Conservation (phyloP, 2,329 filamentous ascomycete species). For the Trichoderma sp. region DNA sequence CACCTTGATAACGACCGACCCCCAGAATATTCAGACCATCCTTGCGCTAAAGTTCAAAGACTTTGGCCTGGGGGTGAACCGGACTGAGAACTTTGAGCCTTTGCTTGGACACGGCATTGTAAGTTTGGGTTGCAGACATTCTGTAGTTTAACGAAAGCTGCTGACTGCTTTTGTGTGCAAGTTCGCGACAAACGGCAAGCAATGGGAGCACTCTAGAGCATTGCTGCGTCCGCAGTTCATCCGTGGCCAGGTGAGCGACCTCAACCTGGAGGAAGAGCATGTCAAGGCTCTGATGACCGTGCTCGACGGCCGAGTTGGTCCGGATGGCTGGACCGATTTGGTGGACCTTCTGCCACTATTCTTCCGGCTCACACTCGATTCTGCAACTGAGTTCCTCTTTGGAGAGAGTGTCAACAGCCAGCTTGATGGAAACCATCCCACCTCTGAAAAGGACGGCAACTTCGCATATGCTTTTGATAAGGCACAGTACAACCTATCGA, state of each 20-base stretch:
- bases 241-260: conserved; percentile 42
- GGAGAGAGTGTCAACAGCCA: conserved; percentile 51
- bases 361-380: conserved; percentile 48
- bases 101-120: conserved; percentile 45
- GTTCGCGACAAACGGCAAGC: conserved; percentile 36
- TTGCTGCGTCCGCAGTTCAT: conserved; percentile 41
- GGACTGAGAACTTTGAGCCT: conserved; percentile 30
- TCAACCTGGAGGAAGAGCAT: conserved; percentile 39
- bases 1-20: conserved; percentile 26
- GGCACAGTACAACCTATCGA: conserved; percentile 42
- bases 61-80: conserved; percentile 26
- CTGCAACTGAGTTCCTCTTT: conserved; percentile 56
- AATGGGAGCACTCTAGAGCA: conserved; percentile 38
- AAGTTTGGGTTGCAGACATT: background rate
- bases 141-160: background rate
- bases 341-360: conserved; percentile 47
- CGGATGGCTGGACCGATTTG: conserved; percentile 30
- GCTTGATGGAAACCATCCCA: conserved; percentile 29
- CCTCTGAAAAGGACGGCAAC: conserved; percentile 29
- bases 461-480: conserved; percentile 35
- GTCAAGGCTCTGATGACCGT: conserved; percentile 33
- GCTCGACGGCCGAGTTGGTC: conserved; percentile 30
- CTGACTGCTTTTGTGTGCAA: background rate
- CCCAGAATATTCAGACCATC: conserved; percentile 30
- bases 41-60: conserved; percentile 29